These are phyloP conservation scores for Durio zibethinus DNA, from an alignment of 345 rosid genomes.

Conservation along the genomic window DNA sequence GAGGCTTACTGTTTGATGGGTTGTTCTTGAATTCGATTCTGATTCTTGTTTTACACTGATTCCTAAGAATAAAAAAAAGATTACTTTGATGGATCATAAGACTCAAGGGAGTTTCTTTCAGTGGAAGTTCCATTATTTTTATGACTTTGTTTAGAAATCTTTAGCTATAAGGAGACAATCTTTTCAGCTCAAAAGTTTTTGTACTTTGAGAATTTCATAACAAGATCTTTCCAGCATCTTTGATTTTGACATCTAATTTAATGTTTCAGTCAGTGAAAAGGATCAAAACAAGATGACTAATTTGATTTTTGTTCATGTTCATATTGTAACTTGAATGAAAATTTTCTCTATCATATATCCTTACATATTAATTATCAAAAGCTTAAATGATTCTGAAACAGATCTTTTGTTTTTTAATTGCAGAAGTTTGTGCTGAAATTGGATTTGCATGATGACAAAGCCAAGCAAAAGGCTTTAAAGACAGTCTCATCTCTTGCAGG, in stretches of 20 bases:
- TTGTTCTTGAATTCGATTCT: conserved; percentile 12
- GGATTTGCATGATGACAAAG: conserved; percentile 73
- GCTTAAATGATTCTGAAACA: conserved; percentile 9
- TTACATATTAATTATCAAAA: background rate
- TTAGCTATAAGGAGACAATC: background rate
- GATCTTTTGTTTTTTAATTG: conserved; percentile 23
- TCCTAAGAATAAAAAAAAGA: conserved; percentile 1
- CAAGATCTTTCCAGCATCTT: background rate
- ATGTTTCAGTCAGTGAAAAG: background rate
- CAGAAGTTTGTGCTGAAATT: conserved; percentile 78
- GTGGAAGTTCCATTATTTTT: background rate
- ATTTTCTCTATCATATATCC: background rate
- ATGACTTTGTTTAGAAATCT: background rate
- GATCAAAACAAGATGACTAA: background rate
- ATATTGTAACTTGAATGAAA: background rate
- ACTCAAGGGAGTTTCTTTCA: conserved; percentile 12
- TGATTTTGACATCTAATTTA: background rate
- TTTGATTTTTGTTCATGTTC: background rate
- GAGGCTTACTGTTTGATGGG: conserved; percentile 3
- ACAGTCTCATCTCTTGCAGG: conserved; percentile 83
- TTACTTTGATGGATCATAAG: background rate
- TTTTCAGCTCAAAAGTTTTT: background rate
- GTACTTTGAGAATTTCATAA: background rate
- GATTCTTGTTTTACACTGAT: conserved; percentile 13
- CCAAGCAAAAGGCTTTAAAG: conserved; percentile 85